Conservation (phyloP, 352 stramenopile species). For the Phytophthora sp. region DNA sequence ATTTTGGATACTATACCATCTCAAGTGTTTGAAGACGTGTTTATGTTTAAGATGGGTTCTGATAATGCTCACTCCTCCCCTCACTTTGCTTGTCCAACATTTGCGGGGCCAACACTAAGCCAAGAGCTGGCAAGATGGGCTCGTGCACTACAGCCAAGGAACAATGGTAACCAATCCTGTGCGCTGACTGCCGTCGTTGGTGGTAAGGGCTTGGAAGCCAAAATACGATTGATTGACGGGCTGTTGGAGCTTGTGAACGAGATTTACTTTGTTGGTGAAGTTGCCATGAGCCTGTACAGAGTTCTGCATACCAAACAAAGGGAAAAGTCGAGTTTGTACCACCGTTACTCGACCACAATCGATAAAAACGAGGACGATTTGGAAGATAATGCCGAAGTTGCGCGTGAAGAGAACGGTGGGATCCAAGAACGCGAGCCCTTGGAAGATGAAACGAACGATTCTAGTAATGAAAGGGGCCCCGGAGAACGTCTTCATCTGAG, state of each 20-base stretch:
- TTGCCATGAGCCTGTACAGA: slow-evolving; percentile 63
- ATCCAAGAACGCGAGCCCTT: neutral
- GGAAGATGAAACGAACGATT: slow-evolving; percentile 4
- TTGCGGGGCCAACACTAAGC: slow-evolving; percentile 34
- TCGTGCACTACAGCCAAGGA: slow-evolving; percentile 31
- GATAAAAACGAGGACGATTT: slow-evolving; percentile 12
- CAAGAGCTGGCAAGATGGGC: slow-evolving; percentile 38
- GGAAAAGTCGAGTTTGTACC: neutral
- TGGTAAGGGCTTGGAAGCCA: slow-evolving; percentile 51
- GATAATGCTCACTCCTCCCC: too few relatives aligned
- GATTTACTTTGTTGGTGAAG: slow-evolving; percentile 74
- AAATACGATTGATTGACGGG: slow-evolving; percentile 71
- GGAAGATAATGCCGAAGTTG: slow-evolving; percentile 5
- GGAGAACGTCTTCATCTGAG: neutral
- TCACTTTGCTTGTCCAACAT: neutral
- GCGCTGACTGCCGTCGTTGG: slow-evolving; percentile 55
- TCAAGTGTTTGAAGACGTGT: slow-evolving; percentile 14
- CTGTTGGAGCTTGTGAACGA: slow-evolving; percentile 58
- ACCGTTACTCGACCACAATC: neutral
- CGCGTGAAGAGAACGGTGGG: too few relatives aligned
- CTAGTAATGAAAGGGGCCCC: neutral
- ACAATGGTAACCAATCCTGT: neutral
- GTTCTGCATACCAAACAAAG: slow-evolving; percentile 42
- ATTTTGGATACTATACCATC: slow-evolving; percentile 37
- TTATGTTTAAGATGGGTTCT: slow-evolving; percentile 7